Evolutionary conservation across 2,329 filamentous ascomycete species (phyloP).

Genomic region (Colletotrichum neosansevieriae): DNA sequence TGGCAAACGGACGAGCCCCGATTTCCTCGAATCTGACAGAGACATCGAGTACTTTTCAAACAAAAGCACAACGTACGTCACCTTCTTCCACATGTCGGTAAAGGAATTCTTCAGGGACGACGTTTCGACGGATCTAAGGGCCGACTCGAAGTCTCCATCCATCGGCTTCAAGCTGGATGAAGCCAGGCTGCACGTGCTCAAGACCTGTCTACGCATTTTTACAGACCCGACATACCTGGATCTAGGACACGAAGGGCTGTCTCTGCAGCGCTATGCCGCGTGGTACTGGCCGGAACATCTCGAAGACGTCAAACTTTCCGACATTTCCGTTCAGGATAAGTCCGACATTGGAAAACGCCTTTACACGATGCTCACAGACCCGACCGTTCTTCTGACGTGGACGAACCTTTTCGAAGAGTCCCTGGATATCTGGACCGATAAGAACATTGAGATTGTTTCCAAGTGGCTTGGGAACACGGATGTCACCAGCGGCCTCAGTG

Average conservation of each 20-base stretch:
- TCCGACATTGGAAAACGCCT: conserved; percentile 49
- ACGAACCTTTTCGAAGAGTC: conserved; percentile 56
- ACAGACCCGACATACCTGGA: conserved; percentile 44
- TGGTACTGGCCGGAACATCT: conserved; percentile 61
- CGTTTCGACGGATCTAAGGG: conserved; percentile 43
- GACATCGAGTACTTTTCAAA: conserved; percentile 58
- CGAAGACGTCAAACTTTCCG: conserved; percentile 48
- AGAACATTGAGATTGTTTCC: conserved; percentile 52
- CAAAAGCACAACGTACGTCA: conserved; percentile 53
- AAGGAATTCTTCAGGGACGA: conserved; percentile 54
- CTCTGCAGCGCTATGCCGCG: conserved; percentile 51
- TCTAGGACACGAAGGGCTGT: conserved; percentile 41
- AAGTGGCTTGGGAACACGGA: conserved; percentile 52
- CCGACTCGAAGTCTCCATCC: conserved; percentile 35
- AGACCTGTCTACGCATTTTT: conserved; percentile 56
- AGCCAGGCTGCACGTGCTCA: conserved; percentile 53
- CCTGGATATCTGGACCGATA: conserved; percentile 55
- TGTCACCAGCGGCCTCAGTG: conserved; percentile 46
- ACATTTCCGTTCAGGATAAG: conserved; percentile 47
- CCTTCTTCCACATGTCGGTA: conserved; percentile 56
- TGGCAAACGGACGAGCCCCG: conserved; percentile 42
- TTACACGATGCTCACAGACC: conserved; percentile 53
- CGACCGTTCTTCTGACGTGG: conserved; percentile 53
- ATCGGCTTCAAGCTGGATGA: conserved; percentile 52
- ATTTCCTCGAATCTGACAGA: conserved; percentile 47